Evolutionary conservation across 2,329 filamentous ascomycete species (phyloP), one percentile per base, ranked within the genome.

Genomic region (Helminthosporium solani): DNA sequence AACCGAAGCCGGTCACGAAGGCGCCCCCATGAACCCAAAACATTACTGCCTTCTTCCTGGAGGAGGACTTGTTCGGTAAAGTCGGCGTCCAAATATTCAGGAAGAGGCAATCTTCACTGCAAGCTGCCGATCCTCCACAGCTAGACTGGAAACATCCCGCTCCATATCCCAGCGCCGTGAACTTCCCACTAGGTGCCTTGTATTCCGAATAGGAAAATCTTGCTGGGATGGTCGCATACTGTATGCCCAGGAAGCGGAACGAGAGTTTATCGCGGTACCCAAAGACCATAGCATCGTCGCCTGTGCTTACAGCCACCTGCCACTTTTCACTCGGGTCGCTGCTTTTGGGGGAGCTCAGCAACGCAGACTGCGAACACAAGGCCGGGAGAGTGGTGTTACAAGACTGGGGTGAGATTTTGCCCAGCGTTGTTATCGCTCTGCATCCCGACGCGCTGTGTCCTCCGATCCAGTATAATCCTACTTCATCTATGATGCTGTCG

Each of bases 171-270:
- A 63, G 40, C 3, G 58, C 60, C 15, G 56, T 73, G 18, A 74
- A 61, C 44, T 75, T 74, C 12, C 46, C 44, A 27, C 44, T 33
- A 3, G 52, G 52, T 14, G 54, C 71, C 18, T 63, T 50, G 47
- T 77, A 75, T 1, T 64, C 61, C 0, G 76, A 70, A 49, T 79
- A 73, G 1, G 68, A 70, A 55, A 78, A 79, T 15, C 76, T 66
- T 42, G 69, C 56, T 1, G 76, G 75, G 42, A 71, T 66, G 0
- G 69, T 52, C 2, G 74, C 76, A 49, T 78, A 78, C 42, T 74
- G 71, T 27, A 80, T 61, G 14, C 77, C 77, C 15, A 77, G 64
- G 53, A 80, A 80, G 5, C 77, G 75, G 54, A 80, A 81, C 11
- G 72, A 72, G 18, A 72, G 64, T n/a, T 66, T 70, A 46, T 78